Conservation (phyloP, 2,329 filamentous ascomycete genomes). For the Fusarium longipes region DNA sequence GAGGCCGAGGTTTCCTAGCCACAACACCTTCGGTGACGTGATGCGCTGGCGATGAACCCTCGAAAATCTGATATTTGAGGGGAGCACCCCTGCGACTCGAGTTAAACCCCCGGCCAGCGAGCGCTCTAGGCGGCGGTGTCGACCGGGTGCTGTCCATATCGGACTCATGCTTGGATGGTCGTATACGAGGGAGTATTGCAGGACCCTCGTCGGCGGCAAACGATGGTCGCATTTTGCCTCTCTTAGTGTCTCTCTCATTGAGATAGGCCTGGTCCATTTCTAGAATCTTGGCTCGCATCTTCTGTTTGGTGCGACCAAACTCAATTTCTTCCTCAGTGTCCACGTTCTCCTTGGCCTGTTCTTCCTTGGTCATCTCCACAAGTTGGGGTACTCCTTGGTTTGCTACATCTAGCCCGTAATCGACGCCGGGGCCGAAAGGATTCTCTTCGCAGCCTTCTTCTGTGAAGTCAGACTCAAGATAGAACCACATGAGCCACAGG, state of each 20-base stretch:
- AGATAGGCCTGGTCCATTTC: slow-evolving; percentile 79
- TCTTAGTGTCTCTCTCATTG: slow-evolving; percentile 69
- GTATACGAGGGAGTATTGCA: slow-evolving; percentile 70
- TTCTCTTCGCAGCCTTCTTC: slow-evolving; percentile 89
- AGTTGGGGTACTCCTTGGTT: slow-evolving; percentile 78
- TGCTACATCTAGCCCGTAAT: slow-evolving; percentile 71
- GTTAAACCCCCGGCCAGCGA: slow-evolving; percentile 45
- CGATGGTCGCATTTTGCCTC: slow-evolving; percentile 57
- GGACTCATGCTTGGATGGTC: slow-evolving; percentile 70
- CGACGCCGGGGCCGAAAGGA: slow-evolving; percentile 82
- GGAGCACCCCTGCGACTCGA: slow-evolving; percentile 57
- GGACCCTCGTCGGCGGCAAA: slow-evolving; percentile 65
- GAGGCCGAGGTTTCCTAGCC: slow-evolving; percentile 74
- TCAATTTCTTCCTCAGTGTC: slow-evolving; percentile 76
- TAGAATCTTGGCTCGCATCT: slow-evolving; percentile 78
- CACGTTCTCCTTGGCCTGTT: slow-evolving; percentile 77
- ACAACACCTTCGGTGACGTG: slow-evolving; percentile 66
- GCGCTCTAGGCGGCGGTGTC: slow-evolving; percentile 54
- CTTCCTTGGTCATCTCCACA: slow-evolving; percentile 71
- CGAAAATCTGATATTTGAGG: slow-evolving; percentile 70
- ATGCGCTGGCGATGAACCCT: slow-evolving; percentile 69
- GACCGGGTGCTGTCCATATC: slow-evolving; percentile 59
- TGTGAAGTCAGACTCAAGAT: slow-evolving; percentile 94
- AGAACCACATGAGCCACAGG: slow-evolving; percentile 99
- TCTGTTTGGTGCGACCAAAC: slow-evolving; percentile 79